phyloP scores from a whole-genome alignment of 352 stramenopile species.

The Aphanomyces euteiches region DNA sequence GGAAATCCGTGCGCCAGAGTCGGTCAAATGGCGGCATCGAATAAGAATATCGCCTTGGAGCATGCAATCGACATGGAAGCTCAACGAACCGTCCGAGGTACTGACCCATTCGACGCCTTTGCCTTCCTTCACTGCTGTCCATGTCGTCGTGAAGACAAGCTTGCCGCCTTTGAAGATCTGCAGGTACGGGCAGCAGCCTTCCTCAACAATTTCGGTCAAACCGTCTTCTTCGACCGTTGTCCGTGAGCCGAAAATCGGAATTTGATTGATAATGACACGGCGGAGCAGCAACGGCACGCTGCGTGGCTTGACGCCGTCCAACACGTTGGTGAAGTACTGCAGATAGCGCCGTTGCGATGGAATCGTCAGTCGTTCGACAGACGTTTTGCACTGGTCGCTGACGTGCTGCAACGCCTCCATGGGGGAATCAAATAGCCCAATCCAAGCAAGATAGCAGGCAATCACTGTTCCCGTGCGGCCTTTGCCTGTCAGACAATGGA shows the following conservation, averaged over 20 bases:
- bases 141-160: slow-evolving; percentile 93
- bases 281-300: slow-evolving; percentile 93
- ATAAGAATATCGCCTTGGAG: slow-evolving; percentile 97
- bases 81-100: slow-evolving; percentile 82
- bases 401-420: slow-evolving; percentile 93
- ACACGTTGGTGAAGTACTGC: slow-evolving; percentile 97
- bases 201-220: slow-evolving; percentile 57
- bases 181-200: slow-evolving; percentile 96
- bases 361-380: slow-evolving; percentile 93
- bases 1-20: slow-evolving; percentile 81
- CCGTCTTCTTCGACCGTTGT: slow-evolving; percentile 52
- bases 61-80: slow-evolving; percentile 94
- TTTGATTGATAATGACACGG: slow-evolving; percentile 95
- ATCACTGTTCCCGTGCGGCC: slow-evolving; percentile 93
- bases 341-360: slow-evolving; percentile 93
- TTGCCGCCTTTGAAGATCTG: slow-evolving; percentile 98
- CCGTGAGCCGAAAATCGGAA: slow-evolving; percentile 81
- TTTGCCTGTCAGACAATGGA: slow-evolving; percentile 97
- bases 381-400: slow-evolving; percentile 77
- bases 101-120: slow-evolving; percentile 90
- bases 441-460: slow-evolving; percentile 95
- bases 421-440: slow-evolving; percentile 87
- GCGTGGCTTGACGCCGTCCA: slow-evolving; percentile 93
- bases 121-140: slow-evolving; percentile 76
- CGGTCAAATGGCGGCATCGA: slow-evolving; percentile 92